Evolutionary conservation across 768 basidiomycete species (phyloP).

Genomic region (Panaeolus papilionaceus): DNA sequence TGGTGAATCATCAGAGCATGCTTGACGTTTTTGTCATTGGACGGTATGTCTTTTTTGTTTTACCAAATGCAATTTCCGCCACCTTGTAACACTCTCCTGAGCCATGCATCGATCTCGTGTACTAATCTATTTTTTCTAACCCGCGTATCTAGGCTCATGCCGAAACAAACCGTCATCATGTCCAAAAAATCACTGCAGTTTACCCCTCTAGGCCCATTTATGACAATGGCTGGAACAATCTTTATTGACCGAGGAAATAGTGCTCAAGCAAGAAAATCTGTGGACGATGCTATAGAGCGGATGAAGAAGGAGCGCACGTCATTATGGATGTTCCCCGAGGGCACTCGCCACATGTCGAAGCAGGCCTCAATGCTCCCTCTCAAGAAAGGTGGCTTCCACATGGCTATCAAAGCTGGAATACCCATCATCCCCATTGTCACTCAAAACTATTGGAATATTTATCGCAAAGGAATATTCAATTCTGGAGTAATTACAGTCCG

Average conservation of each 20-base stretch:
- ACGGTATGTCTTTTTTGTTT: slow-evolving; percentile 53
- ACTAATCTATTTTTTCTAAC: slow-evolving; percentile 7
- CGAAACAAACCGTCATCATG: slow-evolving; percentile 84
- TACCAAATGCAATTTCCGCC: slow-evolving; percentile 3
- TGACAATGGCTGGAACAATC: slow-evolving; percentile 88
- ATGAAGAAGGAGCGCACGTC: slow-evolving; percentile 78
- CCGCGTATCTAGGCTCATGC: slow-evolving; percentile 67
- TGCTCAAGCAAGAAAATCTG: slow-evolving; percentile 71
- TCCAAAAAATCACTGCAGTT: slow-evolving; percentile 90
- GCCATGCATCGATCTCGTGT: not conserved
- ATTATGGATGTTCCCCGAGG: slow-evolving; percentile 96
- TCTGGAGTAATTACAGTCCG: slow-evolving; percentile 79
- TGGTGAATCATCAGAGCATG: slow-evolving; percentile 95
- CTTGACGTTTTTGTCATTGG: slow-evolving; percentile 85
- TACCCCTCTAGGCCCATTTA: slow-evolving; percentile 90
- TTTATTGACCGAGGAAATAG: slow-evolving; percentile 91
- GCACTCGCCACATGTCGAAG: slow-evolving; percentile 80
- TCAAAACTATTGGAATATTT: slow-evolving; percentile 93
- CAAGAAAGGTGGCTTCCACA: slow-evolving; percentile 98
- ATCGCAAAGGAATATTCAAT: slow-evolving; percentile 79
- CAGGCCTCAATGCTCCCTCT: slow-evolving; percentile 78
- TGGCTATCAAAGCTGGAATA: slow-evolving; percentile 89
- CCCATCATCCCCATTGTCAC: slow-evolving; percentile 92
- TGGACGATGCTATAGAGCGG: slow-evolving; percentile 76
- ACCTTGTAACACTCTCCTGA: not conserved